A percentile compares a stretch with the other conserved stretches of the same genome.
These are phyloP conservation scores for Sugiyamaella smithiae DNA, from an alignment of 805 yeast species.

Conservation along the genomic window DNA sequence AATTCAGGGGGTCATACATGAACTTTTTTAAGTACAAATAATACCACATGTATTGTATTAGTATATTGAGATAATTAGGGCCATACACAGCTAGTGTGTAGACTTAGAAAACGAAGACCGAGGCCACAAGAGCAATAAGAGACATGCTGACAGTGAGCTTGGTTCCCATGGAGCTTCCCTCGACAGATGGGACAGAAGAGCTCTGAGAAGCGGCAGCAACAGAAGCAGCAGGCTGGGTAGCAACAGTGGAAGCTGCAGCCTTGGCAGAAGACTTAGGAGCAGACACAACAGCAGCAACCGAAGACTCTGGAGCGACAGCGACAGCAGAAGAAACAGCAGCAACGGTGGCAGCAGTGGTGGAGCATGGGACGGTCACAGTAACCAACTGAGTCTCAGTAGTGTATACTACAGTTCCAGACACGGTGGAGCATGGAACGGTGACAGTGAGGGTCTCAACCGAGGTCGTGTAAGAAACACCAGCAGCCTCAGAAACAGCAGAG, in stretches of 20 bases:
- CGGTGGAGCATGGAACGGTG: slow-evolving; percentile 12
- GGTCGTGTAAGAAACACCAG: slow-evolving; percentile 3
- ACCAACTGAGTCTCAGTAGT: slow-evolving; percentile 6
- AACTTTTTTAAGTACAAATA: no score
- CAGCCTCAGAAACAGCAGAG: neutral
- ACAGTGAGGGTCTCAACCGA: slow-evolving; percentile 1
- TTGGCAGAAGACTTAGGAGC: neutral
- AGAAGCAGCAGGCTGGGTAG: neutral
- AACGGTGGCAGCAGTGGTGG: neutral
- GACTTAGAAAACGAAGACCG: neutral
- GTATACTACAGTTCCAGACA: neutral
- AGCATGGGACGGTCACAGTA: slow-evolving; percentile 10
- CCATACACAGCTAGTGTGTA: no score
- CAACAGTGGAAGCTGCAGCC: neutral
- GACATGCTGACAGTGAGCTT: neutral
- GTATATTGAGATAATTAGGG: no score
- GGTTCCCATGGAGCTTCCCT: neutral
- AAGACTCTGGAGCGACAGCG: neutral
- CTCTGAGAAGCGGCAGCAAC: neutral
- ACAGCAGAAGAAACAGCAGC: neutral
- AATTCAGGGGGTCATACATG: no score
- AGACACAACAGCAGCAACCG: neutral
- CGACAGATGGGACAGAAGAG: neutral
- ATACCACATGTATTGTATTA: no score
- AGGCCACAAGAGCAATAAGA: neutral